Conservation (phyloP, 768 basidiomycete genomes). For the Lactarius sanguifluus region DNA sequence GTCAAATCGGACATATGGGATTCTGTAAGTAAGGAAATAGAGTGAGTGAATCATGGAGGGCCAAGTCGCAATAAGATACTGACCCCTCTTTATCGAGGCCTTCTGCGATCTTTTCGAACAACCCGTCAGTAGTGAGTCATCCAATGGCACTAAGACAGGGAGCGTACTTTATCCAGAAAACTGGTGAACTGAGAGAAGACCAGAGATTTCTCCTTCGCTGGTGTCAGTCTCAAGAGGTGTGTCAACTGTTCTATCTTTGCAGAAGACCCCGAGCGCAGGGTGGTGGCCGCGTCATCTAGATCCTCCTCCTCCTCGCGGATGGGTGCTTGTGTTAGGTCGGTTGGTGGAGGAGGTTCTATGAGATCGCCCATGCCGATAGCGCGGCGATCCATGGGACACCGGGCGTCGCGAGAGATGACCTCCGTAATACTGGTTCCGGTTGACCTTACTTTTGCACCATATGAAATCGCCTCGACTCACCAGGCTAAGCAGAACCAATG, state of each 20-base stretch:
- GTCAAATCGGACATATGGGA: conserved; percentile 79
- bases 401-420: conserved; percentile 66
- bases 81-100: conserved; percentile 65
- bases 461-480: conserved; percentile 39
- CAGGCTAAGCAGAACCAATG: conserved; percentile 74
- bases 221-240: conserved; percentile 67
- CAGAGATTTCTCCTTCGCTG: conserved; percentile 70
- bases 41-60: background rate
- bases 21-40: conserved; percentile 41
- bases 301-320: conserved; percentile 41
- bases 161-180: conserved; percentile 71
- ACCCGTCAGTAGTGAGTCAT: background rate
- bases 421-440: conserved; percentile 56
- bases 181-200: conserved; percentile 91
- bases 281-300: conserved; percentile 37
- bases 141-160: background rate
- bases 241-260: conserved; percentile 85
- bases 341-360: conserved; percentile 60
- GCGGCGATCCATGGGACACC: conserved; percentile 86
- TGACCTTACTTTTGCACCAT: conserved; percentile 13
- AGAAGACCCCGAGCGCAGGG: conserved; percentile 57
- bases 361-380: conserved; percentile 53
- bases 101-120: conserved; percentile 58
- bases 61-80: conserved; percentile 24
- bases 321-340: conserved; percentile 65